phyloP scores from a whole-genome alignment of 2,329 filamentous ascomycete genomes.

The Chaetomium sp. region DNA sequence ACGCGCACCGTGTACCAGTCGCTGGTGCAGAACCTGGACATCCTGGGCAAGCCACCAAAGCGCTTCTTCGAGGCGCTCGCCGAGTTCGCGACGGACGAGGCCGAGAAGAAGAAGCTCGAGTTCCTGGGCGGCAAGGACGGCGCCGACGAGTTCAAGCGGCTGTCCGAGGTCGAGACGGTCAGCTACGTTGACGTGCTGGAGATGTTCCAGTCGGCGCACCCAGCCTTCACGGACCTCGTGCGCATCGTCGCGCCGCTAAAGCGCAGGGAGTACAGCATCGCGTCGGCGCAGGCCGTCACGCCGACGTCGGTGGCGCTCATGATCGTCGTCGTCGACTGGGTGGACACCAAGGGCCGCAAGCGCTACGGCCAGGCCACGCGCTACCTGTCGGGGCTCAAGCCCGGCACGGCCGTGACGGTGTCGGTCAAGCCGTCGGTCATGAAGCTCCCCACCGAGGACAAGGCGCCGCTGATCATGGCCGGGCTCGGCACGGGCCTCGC shows the following conservation, averaged over 20 bases:
- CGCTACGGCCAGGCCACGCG: slow-evolving; percentile 92
- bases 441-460: slow-evolving; percentile 89
- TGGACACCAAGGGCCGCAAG: slow-evolving; percentile 81
- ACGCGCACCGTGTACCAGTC: slow-evolving; percentile 92
- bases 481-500: slow-evolving; percentile 97
- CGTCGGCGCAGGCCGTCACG: slow-evolving; percentile 92
- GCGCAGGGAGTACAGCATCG: slow-evolving; percentile 98
- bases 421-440: slow-evolving; percentile 98
- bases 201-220: slow-evolving; percentile 87
- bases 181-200: slow-evolving; percentile 89
- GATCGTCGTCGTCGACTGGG: slow-evolving; percentile 97
- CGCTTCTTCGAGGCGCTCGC: slow-evolving; percentile 94
- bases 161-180: slow-evolving; percentile 85
- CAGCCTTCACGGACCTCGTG: slow-evolving; percentile 83
- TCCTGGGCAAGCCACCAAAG: slow-evolving; percentile 96
- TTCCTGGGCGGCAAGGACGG: slow-evolving; percentile 77
- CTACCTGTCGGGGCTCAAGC: slow-evolving; percentile 76
- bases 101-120: slow-evolving; percentile 78
- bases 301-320: slow-evolving; percentile 89
- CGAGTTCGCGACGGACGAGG: slow-evolving; percentile 79
- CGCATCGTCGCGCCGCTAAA: slow-evolving; percentile 90
- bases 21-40: slow-evolving; percentile 88
- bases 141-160: slow-evolving; percentile 86
- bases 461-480: slow-evolving; percentile 96
- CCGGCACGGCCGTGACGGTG: slow-evolving; percentile 80